Conservation (phyloP, 73 alveolate species). For the Symbiodinium natans region DNA sequence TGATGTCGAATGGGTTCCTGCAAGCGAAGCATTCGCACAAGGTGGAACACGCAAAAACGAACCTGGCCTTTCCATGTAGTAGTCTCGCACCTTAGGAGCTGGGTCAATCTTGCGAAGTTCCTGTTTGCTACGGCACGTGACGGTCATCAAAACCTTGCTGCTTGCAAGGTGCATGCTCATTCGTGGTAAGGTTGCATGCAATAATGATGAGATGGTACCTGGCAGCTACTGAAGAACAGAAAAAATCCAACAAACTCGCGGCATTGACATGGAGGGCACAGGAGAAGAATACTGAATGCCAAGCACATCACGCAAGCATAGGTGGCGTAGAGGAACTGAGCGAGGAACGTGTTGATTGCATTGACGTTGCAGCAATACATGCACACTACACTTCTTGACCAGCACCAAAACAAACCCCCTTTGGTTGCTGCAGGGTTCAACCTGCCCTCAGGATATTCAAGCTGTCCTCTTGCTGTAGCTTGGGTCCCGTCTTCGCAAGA, state of each 20-base stretch:
- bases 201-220: slow-evolving; percentile 90
- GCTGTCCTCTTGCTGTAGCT: no score
- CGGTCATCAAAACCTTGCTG: neutral
- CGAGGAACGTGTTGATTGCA: no score
- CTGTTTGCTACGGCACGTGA: neutral
- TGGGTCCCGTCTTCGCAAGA: no score
- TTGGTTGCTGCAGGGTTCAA: no score
- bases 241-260: neutral
- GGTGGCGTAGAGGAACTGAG: slow-evolving; percentile 45
- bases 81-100: slow-evolving; percentile 37
- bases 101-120: neutral
- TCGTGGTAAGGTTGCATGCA: slow-evolving; percentile 65
- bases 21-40: no score
- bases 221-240: neutral
- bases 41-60: neutral
- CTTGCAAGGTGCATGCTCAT: slow-evolving; percentile 37
- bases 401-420: no score
- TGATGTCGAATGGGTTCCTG: slow-evolving; percentile 77
- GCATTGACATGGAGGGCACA: slow-evolving; percentile 8
- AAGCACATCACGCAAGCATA: slow-evolving; percentile 48
- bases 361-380: no score
- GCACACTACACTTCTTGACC: no score
- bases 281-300: slow-evolving; percentile 52
- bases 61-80: slow-evolving; percentile 41
- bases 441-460: no score